Percentiles rank a stretch among this genome's conserved stretches.
Evolutionary conservation across 495 filamentous ascomycete genomes (phyloP).

Genomic region (Chaetomium fimeti): DNA sequence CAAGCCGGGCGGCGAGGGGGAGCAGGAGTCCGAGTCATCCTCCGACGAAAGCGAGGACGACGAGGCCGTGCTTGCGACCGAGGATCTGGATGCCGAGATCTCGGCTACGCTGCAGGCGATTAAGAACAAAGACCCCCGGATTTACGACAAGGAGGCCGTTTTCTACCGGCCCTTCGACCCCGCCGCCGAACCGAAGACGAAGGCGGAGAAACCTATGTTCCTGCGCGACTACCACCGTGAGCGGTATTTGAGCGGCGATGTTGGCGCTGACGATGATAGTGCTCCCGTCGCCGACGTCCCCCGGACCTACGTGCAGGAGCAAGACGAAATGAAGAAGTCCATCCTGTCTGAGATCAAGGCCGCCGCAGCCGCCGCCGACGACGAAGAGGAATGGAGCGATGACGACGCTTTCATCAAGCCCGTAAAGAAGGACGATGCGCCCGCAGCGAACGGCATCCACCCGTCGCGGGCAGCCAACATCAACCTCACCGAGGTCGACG

Average conservation of each 20-base stretch:
- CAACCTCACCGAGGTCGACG: constrained; percentile 57
- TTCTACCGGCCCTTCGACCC: constrained; percentile 72
- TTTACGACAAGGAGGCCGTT: constrained; percentile 74
- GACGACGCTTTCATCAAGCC: constrained; percentile 69
- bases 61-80: constrained; percentile 75
- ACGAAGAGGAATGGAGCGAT: constrained; percentile 61
- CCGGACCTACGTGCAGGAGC: constrained; percentile 79
- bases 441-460: constrained; percentile 40
- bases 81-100: constrained; percentile 81
- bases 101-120: constrained; percentile 81
- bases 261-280: constrained; percentile 53
- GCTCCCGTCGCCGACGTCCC: constrained; percentile 56
- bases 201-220: constrained; percentile 80
- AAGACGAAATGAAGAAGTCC: constrained; percentile 71
- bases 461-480: constrained; percentile 49
- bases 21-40: constrained; percentile 57
- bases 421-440: constrained; percentile 48
- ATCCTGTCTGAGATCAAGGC: constrained; percentile 79
- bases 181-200: constrained; percentile 45
- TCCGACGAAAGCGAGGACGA: constrained; percentile 85
- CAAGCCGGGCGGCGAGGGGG: constrained; percentile 55
- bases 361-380: constrained; percentile 47
- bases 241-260: constrained; percentile 67
- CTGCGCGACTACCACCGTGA: constrained; percentile 87
- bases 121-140: constrained; percentile 78